Conservation (phyloP, 2,329 filamentous ascomycete species). For the Pseudogymnoascus sp. region DNA sequence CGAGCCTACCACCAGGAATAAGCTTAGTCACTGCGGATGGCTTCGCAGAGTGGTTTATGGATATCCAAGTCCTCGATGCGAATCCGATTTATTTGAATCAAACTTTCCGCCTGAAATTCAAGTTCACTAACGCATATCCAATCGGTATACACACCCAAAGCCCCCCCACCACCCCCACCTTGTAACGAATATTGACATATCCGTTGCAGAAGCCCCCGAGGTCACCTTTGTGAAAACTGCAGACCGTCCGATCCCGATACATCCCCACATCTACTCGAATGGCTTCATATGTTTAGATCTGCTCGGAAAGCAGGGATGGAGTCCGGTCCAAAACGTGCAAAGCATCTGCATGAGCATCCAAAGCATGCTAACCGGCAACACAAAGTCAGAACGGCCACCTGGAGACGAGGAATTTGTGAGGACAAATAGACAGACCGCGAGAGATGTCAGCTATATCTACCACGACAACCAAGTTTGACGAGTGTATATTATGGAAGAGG, state of each 20-base stretch:
- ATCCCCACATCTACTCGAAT: conserved; percentile 97
- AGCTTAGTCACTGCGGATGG: conserved; percentile 73
- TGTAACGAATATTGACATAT: background rate
- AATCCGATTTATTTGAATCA: conserved; percentile 84
- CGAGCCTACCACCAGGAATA: conserved; percentile 57
- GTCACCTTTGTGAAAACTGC: conserved; percentile 73
- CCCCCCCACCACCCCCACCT: background rate
- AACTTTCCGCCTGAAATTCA: conserved; percentile 79
- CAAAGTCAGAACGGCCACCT: conserved; percentile 80
- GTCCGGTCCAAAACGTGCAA: conserved; percentile 93
- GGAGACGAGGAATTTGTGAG: conserved; percentile 87
- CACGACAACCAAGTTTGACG: conserved; percentile 53
- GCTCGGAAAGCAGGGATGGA: conserved; percentile 83
- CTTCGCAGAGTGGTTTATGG: conserved; percentile 84
- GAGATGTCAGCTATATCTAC: conserved; percentile 90
- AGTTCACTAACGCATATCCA: conserved; percentile 76
- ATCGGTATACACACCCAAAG: conserved; percentile 57
- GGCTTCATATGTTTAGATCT: conserved; percentile 97
- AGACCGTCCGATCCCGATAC: conserved; percentile 73
- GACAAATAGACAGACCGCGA: conserved; percentile 69
- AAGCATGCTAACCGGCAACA: conserved; percentile 96
- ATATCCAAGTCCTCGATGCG: conserved; percentile 81
- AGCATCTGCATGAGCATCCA: conserved; percentile 96
- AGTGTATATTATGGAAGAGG: conserved; percentile 1
- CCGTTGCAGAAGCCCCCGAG: conserved; percentile 73